Evolutionary conservation across 208 protist genomes (phyloP).

Genomic region (Acanthamoeba castellanii): DNA sequence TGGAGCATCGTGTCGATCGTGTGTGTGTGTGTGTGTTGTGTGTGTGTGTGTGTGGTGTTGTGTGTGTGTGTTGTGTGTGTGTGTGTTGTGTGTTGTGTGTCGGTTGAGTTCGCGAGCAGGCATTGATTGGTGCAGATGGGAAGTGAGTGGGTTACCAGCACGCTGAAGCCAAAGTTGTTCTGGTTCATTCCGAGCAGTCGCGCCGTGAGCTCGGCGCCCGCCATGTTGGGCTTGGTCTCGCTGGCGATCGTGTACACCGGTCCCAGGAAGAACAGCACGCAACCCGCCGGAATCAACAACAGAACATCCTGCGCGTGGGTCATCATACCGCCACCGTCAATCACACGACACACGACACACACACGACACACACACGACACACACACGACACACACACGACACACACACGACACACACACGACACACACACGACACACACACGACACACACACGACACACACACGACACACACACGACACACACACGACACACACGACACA

Average conservation of each 20-base stretch:
- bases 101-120: background rate
- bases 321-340: background rate
- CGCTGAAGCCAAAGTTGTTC: background rate
- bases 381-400: no score
- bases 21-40: no score
- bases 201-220: constrained; percentile 39
- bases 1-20: background rate
- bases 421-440: no score
- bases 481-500: background rate
- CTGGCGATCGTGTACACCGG: constrained; percentile 60
- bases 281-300: constrained; percentile 1
- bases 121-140: background rate
- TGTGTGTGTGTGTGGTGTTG: no score
- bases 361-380: background rate
- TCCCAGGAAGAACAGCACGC: constrained; percentile 28
- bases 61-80: no score
- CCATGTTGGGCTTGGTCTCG: background rate
- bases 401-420: no score
- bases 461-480: background rate
- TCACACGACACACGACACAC: background rate
- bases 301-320: constrained; percentile 35
- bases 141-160: background rate
- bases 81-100: no score
- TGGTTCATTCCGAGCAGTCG: background rate
- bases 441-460: no score